Percentiles rank a stretch among this genome's conserved stretches.
Conservation (phyloP, 345 rosid species). For the Brassica rapa region DNA sequence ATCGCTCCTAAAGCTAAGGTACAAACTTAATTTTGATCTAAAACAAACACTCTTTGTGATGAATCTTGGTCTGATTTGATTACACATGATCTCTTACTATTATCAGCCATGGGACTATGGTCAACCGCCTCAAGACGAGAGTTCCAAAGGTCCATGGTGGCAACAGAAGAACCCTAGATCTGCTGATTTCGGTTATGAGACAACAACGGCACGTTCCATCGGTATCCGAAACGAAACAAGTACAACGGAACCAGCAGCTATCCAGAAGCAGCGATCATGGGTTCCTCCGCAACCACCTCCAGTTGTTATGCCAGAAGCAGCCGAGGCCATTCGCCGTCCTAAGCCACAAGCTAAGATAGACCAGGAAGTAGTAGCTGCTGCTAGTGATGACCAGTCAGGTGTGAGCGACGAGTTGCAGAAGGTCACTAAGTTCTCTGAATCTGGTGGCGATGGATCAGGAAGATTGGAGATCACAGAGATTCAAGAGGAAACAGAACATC, state of each 20-base stretch:
- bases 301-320: conserved; percentile 88
- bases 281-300: conserved; percentile 97
- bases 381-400: conserved; percentile 46
- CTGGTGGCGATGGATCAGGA: conserved; percentile 53
- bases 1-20: conserved; percentile 85
- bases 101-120: conserved; percentile 79
- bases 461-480: conserved; percentile 51
- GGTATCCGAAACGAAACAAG: conserved; percentile 40
- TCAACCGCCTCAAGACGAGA: conserved; percentile 50
- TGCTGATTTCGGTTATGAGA: conserved; percentile 63
- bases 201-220: conserved; percentile 39
- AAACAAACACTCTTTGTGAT: not conserved
- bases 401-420: conserved; percentile 65
- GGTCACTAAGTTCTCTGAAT: conserved; percentile 71
- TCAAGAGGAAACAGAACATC: conserved; percentile 54
- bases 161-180: conserved; percentile 67
- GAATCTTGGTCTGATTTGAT: not conserved
- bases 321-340: conserved; percentile 88
- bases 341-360: conserved; percentile 62
- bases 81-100: not conserved
- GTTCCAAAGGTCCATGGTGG: conserved; percentile 66
- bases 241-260: conserved; percentile 45
- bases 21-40: not conserved
- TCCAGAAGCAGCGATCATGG: conserved; percentile 62
- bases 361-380: conserved; percentile 37